phyloP scores from a whole-genome alignment of 1,284 basidiomycete genomes.

The Ustilago xerochloae region DNA sequence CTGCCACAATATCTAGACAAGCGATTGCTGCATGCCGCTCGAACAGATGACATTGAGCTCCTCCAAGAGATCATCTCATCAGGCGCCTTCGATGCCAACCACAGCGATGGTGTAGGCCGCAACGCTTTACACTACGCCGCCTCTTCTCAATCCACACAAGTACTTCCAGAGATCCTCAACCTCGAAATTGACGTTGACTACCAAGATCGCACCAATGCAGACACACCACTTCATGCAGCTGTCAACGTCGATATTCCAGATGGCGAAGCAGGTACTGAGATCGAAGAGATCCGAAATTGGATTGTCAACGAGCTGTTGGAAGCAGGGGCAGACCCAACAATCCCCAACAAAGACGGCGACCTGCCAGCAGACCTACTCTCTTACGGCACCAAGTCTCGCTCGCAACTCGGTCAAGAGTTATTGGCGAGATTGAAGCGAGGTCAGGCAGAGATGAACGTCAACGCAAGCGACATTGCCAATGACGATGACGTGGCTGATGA shows the following conservation, averaged over 20 bases:
- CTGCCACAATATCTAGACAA: constrained; percentile 38
- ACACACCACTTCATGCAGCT: constrained; percentile 86
- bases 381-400: constrained; percentile 46
- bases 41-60: constrained; percentile 59
- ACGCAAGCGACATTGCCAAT: constrained; percentile 51
- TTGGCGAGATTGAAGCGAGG: constrained; percentile 50
- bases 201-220: constrained; percentile 78
- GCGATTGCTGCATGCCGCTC: constrained; percentile 56
- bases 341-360: constrained; percentile 59
- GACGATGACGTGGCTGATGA: constrained; percentile 42
- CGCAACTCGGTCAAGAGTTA: constrained; percentile 49
- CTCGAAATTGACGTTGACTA: constrained; percentile 82
- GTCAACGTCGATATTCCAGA: constrained; percentile 70
- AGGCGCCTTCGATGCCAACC: constrained; percentile 58
- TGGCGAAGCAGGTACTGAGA: constrained; percentile 66
- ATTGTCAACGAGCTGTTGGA: constrained; percentile 66
- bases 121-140: constrained; percentile 66
- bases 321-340: constrained; percentile 59
- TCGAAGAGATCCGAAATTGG: constrained; percentile 74
- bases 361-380: constrained; percentile 56
- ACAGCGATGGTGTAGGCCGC: constrained; percentile 59
- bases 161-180: constrained; percentile 61
- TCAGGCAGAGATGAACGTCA: constrained; percentile 50
- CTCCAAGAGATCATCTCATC: constrained; percentile 53
- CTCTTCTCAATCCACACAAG: constrained; percentile 45